Conservation (phyloP, 2,329 filamentous ascomycete species). For the Pseudogymnoascus sp. region DNA sequence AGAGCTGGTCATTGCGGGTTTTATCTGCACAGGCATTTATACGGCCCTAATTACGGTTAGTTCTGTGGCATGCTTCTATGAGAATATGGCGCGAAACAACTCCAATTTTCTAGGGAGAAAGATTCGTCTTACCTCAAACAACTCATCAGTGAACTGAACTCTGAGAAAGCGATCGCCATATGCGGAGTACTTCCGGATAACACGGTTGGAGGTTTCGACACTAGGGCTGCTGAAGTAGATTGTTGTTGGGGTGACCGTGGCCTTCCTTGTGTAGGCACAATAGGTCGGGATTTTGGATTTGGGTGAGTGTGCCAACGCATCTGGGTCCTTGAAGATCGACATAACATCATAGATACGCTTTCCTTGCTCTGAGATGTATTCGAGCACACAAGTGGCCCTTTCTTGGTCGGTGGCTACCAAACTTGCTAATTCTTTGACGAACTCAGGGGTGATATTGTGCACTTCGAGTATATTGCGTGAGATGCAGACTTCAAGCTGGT, state of each 20-base stretch:
- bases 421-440: constrained; percentile 53
- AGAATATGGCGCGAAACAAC: too few species aligned
- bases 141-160: constrained; percentile 84
- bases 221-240: constrained; percentile 70
- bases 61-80: too few species aligned
- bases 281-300: constrained; percentile 56
- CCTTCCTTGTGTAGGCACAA: constrained; percentile 70
- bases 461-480: constrained; percentile 72
- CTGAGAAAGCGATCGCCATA: constrained; percentile 74
- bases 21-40: constrained; percentile 39
- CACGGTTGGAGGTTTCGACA: constrained; percentile 80
- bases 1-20: constrained; percentile 58
- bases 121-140: constrained; percentile 34
- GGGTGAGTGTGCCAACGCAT: constrained; percentile 41
- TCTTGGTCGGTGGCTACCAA: constrained; percentile 37
- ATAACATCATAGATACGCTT: constrained; percentile 61
- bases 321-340: constrained; percentile 56
- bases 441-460: constrained; percentile 60
- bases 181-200: constrained; percentile 65
- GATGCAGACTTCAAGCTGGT: constrained; percentile 91
- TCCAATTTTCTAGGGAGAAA: too few species aligned
- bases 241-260: constrained; percentile 74
- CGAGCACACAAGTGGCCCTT: constrained; percentile 60
- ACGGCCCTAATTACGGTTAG: too few species aligned
- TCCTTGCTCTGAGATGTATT: constrained; percentile 63